phyloP scores from a whole-genome alignment of 345 rosid species.

The Litchi chinensis region DNA sequence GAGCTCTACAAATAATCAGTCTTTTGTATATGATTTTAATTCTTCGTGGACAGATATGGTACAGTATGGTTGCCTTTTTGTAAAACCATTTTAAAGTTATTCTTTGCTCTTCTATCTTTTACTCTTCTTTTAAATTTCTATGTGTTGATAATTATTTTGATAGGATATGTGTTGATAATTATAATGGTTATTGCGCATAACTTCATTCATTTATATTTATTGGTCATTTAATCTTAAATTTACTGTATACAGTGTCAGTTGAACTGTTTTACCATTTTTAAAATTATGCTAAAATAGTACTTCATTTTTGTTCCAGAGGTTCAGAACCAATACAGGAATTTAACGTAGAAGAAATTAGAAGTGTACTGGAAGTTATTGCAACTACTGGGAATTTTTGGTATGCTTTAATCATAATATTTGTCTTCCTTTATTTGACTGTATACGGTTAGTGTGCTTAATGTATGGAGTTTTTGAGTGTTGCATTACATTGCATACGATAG shows the following conservation, averaged over 20 bases:
- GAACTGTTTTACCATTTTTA: neutral
- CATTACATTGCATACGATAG: neutral
- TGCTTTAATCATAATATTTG: slow-evolving; percentile 10
- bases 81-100: neutral
- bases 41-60: neutral
- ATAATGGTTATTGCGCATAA: neutral
- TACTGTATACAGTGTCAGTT: neutral
- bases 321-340: slow-evolving; percentile 32
- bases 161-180: neutral
- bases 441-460: neutral
- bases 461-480: neutral
- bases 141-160: neutral
- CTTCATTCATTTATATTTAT: slow-evolving; percentile 2
- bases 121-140: neutral
- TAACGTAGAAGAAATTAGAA: slow-evolving; percentile 47
- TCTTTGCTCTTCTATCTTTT: neutral
- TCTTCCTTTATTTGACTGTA: neutral
- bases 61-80: neutral
- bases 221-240: neutral
- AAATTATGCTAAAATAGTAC: neutral
- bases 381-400: slow-evolving; percentile 82
- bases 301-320: slow-evolving; percentile 29
- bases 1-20: neutral
- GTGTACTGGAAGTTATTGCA: slow-evolving; percentile 63
- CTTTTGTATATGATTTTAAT: neutral